A percentile compares a stretch with the other conserved stretches of the same genome.
Evolutionary conservation across 192 early-diverging fungal genomes (phyloP).

Genomic region (Coemansia guatemalensis): DNA sequence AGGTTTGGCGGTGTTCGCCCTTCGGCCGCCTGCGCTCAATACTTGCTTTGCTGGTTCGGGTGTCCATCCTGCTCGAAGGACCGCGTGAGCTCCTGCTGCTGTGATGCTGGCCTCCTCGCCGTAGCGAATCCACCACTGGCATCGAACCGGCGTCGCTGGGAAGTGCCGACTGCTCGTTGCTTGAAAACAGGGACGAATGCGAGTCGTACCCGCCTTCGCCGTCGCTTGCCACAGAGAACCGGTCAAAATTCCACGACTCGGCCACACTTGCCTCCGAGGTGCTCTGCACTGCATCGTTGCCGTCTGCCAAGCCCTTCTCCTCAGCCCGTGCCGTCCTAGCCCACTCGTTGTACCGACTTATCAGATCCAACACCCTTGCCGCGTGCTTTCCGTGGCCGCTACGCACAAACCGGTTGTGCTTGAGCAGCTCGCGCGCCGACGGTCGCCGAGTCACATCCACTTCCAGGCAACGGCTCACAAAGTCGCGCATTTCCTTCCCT

Average conservation of each 20-base stretch:
- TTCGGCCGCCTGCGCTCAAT: neutral
- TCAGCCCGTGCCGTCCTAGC: conserved; percentile 28
- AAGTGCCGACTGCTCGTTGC: conserved; percentile 18
- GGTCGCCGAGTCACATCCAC: conserved; percentile 87
- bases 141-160: conserved; percentile 1
- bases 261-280: conserved; percentile 48
- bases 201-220: conserved; percentile 46
- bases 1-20: neutral
- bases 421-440: conserved; percentile 83
- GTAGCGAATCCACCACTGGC: neutral
- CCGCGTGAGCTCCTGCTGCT: neutral
- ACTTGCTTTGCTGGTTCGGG: neutral
- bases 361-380: conserved; percentile 48
- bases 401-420: conserved; percentile 56
- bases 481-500: conserved; percentile 74
- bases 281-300: conserved; percentile 51
- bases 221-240: conserved; percentile 49
- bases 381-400: conserved; percentile 49
- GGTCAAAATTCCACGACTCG: conserved; percentile 56
- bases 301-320: conserved; percentile 31
- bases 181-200: conserved; percentile 52
- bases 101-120: neutral
- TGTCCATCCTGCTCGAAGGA: neutral
- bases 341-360: conserved; percentile 46
- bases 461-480: conserved; percentile 82